Base-by-base conservation (phyloP, 2,329 filamentous ascomycete genomes). In the Fusarium sp. region DNA sequence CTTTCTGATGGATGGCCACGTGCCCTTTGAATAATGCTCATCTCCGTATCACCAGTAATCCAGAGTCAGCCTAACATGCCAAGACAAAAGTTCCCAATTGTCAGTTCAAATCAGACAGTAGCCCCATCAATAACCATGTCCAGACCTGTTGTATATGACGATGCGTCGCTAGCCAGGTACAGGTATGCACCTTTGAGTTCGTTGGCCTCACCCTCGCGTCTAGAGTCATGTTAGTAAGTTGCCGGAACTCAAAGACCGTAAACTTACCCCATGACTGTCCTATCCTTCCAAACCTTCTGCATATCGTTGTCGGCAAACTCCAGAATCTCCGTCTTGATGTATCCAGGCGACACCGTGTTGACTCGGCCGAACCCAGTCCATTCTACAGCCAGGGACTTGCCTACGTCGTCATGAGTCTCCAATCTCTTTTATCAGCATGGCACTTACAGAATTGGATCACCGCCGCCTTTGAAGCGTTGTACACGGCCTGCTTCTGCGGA, bases 111-210 rank as follows among this genome's bases (percentile, higher is more conserved):
- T 86, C 59, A 87, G 82, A 78, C 85, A 87, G 82, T 95, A 95
- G 64, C 93, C 93, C 94, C 94, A 81, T 97, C 94, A 57, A 95
- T 89, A 72, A 94, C 84, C 68, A 97, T 86, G 81, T 95, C 92
- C 11, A 89, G 87, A 0, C 91, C 94, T 10, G 94, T 97, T 20
- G 92, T 95, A 84, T 95, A 97, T 64, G 91, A 93, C n/a, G 92
- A 90, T 5, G 94, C 94, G 82, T 97, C 94, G 16, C 92, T 94
- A 20, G 93, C 93, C 66, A 97, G 86, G 83, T 95, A 97, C 57
- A 97, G 84, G 81, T 93, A 97, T 20, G 92, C 92, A 23, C 94
- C 95, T 85, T 96, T 95, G 77, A 97, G 87, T 85, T 97, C 94
- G 70, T 90, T 89, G 4, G 90, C 86, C 74, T 91, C 87, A 11